These are phyloP conservation scores for Biscutella auriculata DNA, from an alignment of 441 rosid genomes.

Conservation along the genomic window DNA sequence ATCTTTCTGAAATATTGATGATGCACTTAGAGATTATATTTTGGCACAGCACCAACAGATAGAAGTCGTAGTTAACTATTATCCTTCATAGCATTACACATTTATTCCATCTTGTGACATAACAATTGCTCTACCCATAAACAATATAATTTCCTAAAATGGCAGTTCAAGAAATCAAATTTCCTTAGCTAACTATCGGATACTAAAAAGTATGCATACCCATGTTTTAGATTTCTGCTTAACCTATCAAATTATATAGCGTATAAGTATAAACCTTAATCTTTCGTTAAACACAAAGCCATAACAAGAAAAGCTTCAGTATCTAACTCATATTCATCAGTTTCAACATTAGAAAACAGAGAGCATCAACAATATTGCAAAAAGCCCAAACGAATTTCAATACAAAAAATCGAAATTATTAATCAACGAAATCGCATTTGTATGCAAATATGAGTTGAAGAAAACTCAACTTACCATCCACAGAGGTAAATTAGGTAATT, in stretches of 20 bases:
- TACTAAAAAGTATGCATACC: too few species aligned
- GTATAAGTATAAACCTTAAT: too few species aligned
- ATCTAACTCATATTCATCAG: neutral
- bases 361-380: neutral
- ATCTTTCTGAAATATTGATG: too few species aligned
- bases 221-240: neutral
- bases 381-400: neutral
- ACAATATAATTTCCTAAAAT: too few species aligned
- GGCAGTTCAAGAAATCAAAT: neutral
- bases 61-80: too few species aligned
- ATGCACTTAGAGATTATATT: too few species aligned
- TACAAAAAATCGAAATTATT: neutral
- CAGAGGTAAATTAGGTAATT: constrained; percentile 47
- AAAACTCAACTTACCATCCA: constrained; percentile 53
- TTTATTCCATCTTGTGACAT: neutral
- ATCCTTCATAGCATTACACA: too few species aligned
- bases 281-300: too few species aligned
- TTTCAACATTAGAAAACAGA: neutral
- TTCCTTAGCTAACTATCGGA: too few species aligned
- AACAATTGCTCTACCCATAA: too few species aligned
- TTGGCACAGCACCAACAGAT: too few species aligned
- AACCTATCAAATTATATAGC: neutral
- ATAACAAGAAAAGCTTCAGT: too few species aligned
- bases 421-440: neutral
- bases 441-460: neutral